These are phyloP conservation scores for Hyaloperonospora arabidopsidis DNA, from an alignment of 352 stramenopile species.

Conservation along the genomic window DNA sequence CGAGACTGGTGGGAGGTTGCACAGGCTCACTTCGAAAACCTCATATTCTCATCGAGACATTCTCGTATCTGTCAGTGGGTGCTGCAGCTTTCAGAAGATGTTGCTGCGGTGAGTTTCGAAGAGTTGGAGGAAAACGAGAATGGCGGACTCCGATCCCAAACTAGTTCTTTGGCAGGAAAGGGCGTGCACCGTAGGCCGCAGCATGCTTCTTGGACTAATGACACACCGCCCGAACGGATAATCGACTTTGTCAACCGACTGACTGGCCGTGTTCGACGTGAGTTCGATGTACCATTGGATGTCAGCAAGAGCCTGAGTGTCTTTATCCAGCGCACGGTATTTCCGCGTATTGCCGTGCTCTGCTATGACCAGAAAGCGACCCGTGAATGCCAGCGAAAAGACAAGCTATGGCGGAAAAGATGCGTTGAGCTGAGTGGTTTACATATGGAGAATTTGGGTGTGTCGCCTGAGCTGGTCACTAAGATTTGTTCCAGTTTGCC, in stretches of 20 bases:
- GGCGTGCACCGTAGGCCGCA: slow-evolving; percentile 3
- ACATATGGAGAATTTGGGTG: slow-evolving; percentile 56
- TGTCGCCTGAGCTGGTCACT: slow-evolving; percentile 43
- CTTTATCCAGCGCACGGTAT: slow-evolving; percentile 75
- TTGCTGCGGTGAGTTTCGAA: slow-evolving; percentile 51
- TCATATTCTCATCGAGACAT: slow-evolving; percentile 64
- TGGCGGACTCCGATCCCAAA: slow-evolving; percentile 10
- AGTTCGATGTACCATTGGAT: slow-evolving; percentile 62
- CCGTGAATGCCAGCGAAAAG: slow-evolving; percentile 71
- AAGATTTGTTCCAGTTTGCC: slow-evolving; percentile 52
- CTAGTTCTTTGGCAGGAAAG: slow-evolving; percentile 7
- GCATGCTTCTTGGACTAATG: slow-evolving; percentile 46
- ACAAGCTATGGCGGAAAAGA: slow-evolving; percentile 78
- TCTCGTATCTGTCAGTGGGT: slow-evolving; percentile 69
- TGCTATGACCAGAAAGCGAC: slow-evolving; percentile 65
- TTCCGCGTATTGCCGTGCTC: slow-evolving; percentile 57
- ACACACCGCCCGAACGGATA: slow-evolving; percentile 66
- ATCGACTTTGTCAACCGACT: slow-evolving; percentile 68
- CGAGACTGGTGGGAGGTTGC: slow-evolving; percentile 78
- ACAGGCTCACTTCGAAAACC: slow-evolving; percentile 81
- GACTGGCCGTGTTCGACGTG: slow-evolving; percentile 55
- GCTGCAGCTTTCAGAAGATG: slow-evolving; percentile 54
- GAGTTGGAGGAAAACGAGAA: slow-evolving; percentile 38
- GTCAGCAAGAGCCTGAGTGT: slow-evolving; percentile 72
- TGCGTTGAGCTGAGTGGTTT: slow-evolving; percentile 54